A percentile compares a stretch with the other conserved stretches of the same genome.
phyloP scores from a whole-genome alignment of 2,329 filamentous ascomycete genomes.

The Talaromyces sp. region DNA sequence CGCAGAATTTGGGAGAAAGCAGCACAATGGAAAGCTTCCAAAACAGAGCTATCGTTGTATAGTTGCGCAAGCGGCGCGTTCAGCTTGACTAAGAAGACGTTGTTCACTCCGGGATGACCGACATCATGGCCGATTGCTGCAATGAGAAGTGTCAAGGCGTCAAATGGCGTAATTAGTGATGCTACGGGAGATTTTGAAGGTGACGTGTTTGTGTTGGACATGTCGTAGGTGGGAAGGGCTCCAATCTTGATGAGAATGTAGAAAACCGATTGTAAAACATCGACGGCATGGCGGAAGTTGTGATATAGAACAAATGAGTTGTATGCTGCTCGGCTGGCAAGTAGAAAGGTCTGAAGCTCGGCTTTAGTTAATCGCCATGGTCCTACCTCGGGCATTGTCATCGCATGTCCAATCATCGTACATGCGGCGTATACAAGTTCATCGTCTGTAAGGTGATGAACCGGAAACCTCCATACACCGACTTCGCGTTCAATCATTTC shows the following conservation, averaged over 20 bases:
- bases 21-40: conserved; percentile 96
- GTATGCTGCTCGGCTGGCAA: conserved; percentile 89
- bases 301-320: conserved; percentile 96
- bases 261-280: conserved; percentile 91
- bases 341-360: conserved; percentile 77
- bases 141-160: conserved; percentile 82
- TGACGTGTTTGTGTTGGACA: conserved; percentile 19
- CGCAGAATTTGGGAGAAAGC: conserved; percentile 95
- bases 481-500: conserved; percentile 65
- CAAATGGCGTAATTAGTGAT: conserved; percentile 74
- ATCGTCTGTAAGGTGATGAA: conserved; percentile 84
- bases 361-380: conserved; percentile 75
- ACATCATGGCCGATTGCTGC: conserved; percentile 98
- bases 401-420: conserved; percentile 84
- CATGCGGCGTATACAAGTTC: conserved; percentile 83
- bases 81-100: conserved; percentile 87
- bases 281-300: conserved; percentile 96
- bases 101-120: conserved; percentile 96
- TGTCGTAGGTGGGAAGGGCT: conserved; percentile 65
- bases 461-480: conserved; percentile 81
- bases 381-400: conserved; percentile 76
- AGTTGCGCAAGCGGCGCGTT: conserved; percentile 91
- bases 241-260: conserved; percentile 81
- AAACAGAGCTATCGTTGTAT: conserved; percentile 93
- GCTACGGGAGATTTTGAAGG: conserved; percentile 62